Conservation (phyloP, 306 rosid genomes). For the Calophaca sinica region DNA sequence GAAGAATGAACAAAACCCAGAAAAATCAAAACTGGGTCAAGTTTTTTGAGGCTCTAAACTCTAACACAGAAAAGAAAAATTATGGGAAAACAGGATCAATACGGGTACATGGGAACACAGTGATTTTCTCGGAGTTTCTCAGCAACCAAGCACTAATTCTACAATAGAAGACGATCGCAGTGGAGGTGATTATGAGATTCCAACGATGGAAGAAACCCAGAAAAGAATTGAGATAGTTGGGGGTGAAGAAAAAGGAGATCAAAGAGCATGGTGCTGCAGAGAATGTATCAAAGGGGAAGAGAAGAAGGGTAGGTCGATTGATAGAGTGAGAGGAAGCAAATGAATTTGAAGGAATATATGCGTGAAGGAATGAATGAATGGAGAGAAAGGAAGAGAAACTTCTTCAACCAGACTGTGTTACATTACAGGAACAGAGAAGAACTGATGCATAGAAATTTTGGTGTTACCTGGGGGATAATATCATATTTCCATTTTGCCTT, state of each 20-base stretch:
- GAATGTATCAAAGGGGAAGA: slow-evolving; percentile 19
- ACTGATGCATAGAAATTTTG: slow-evolving; percentile 9
- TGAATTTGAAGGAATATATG: slow-evolving; percentile 41
- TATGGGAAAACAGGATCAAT: slow-evolving; percentile 37
- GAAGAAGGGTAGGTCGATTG: slow-evolving; percentile 40
- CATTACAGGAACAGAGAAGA: slow-evolving; percentile 24
- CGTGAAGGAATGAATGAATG: slow-evolving; percentile 45
- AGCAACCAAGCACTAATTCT: slow-evolving; percentile 41
- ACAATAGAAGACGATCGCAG: slow-evolving; percentile 7
- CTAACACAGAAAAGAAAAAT: too few relatives aligned
- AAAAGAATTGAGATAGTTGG: slow-evolving; percentile 34
- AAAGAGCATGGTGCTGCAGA: slow-evolving; percentile 11
- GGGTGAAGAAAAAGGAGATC: slow-evolving; percentile 35
- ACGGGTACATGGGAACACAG: not conserved
- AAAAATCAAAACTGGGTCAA: slow-evolving; percentile 37
- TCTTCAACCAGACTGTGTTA: slow-evolving; percentile 41
- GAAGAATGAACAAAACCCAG: slow-evolving; percentile 19
- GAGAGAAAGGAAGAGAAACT: slow-evolving; percentile 25
- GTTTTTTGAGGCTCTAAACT: too few relatives aligned
- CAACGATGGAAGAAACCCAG: slow-evolving; percentile 14
- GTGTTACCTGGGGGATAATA: slow-evolving; percentile 7
- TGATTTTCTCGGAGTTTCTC: slow-evolving; percentile 27
- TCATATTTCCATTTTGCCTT: not conserved
- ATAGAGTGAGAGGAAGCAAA: slow-evolving; percentile 41
- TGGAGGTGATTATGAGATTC: not conserved